Percentiles rank a stretch among this genome's conserved stretches.
Conservation (phyloP, 2,329 filamentous ascomycete species). For the Aspergillus floridensis region DNA sequence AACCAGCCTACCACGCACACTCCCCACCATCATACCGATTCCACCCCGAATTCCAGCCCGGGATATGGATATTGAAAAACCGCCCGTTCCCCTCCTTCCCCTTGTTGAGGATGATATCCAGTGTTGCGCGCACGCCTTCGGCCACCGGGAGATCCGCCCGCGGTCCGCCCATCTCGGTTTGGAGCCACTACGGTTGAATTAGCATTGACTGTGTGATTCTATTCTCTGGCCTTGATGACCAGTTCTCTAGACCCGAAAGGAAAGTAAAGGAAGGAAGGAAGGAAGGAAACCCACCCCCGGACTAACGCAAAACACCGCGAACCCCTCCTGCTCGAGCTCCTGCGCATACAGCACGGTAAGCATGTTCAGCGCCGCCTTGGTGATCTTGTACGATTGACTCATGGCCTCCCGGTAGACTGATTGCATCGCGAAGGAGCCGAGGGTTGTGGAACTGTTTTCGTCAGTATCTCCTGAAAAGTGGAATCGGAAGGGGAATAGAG, state of each 20-base stretch:
- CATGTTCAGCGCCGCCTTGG: constrained; percentile 50
- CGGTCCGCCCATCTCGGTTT: constrained; percentile 44
- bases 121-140: constrained; percentile 37
- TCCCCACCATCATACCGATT: constrained; percentile 40
- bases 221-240: too few species aligned
- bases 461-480: too few species aligned
- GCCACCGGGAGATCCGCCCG: constrained; percentile 44
- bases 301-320: constrained; percentile 42
- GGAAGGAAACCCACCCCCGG: constrained; percentile 43
- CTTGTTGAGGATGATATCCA: constrained; percentile 46
- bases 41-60: constrained; percentile 39
- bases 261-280: neutral
- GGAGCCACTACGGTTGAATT: constrained; percentile 40
- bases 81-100: constrained; percentile 46
- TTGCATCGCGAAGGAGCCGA: constrained; percentile 43
- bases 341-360: constrained; percentile 38
- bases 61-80: constrained; percentile 46
- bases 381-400: constrained; percentile 43
- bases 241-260: too few species aligned
- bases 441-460: constrained; percentile 36
- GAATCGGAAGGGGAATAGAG: too few species aligned
- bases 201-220: too few species aligned
- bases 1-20: constrained; percentile 27
- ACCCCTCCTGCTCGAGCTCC: constrained; percentile 38
- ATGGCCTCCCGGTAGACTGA: constrained; percentile 21